A percentile compares a stretch with the other conserved stretches of the same genome.
Conservation (phyloP, 306 rosid genomes). For the Dalbergia cochinchinensis region DNA sequence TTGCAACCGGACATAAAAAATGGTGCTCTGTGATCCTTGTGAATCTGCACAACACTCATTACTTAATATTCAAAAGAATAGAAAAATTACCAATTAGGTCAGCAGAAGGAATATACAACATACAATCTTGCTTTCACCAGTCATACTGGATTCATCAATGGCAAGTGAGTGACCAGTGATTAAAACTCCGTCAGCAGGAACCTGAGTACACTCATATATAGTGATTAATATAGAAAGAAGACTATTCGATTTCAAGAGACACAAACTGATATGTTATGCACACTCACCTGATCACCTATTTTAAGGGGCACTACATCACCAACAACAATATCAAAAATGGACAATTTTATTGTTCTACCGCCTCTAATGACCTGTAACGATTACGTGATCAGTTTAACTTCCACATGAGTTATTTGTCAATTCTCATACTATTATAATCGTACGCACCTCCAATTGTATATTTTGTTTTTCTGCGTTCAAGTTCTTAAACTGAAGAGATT, state of each 20-base stretch:
- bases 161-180: conserved; percentile 87
- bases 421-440: conserved; percentile 18
- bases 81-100: conserved; percentile 19
- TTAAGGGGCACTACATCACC: conserved; percentile 91
- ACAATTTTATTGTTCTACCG: conserved; percentile 73
- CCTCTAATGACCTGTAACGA: conserved; percentile 76
- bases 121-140: conserved; percentile 97
- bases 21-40: conserved; percentile 78
- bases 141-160: conserved; percentile 97
- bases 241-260: conserved; percentile 22
- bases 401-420: conserved; percentile 14
- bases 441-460: conserved; percentile 82
- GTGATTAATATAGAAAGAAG: conserved; percentile 3
- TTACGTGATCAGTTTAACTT: conserved; percentile 43
- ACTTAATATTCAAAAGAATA: conserved; percentile 36
- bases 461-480: conserved; percentile 84
- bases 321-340: conserved; percentile 88
- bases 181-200: conserved; percentile 92
- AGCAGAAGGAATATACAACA: conserved; percentile 46
- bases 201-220: conserved; percentile 51
- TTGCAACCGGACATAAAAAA: conserved; percentile 97
- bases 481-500: conserved; percentile 91
- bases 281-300: conserved; percentile 89
- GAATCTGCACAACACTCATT: conserved; percentile 63
- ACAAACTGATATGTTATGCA: conserved; percentile 36